Evolutionary conservation across 257 asterid species (phyloP).

Genomic region (Capsicum chinense): DNA sequence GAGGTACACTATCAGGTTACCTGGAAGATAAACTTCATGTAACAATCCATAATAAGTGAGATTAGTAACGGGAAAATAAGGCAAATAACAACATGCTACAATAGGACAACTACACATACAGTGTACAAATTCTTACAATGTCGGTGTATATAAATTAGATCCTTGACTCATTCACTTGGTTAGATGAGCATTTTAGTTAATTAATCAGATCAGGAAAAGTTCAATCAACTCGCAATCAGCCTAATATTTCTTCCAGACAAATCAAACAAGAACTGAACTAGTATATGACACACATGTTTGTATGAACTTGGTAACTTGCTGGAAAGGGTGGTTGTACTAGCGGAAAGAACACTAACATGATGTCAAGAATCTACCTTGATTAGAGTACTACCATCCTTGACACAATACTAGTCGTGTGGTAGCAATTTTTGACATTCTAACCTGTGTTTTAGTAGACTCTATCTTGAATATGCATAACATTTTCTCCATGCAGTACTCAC

Average conservation of each 20-base stretch:
- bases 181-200: neutral
- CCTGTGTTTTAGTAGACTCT: neutral
- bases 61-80: neutral
- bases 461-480: neutral
- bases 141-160: neutral
- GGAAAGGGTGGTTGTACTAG: neutral
- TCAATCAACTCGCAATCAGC: neutral
- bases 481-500: constrained; percentile 67
- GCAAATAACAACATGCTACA: neutral
- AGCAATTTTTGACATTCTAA: neutral
- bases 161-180: neutral
- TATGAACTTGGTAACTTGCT: neutral
- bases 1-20: neutral
- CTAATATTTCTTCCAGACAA: neutral
- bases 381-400: neutral
- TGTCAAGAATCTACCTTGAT: neutral
- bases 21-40: neutral
- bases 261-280: neutral
- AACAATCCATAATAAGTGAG: neutral
- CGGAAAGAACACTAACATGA: constrained; percentile 4
- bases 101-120: neutral
- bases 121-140: neutral
- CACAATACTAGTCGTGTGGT: neutral
- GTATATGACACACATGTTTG: neutral
- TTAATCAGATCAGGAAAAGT: neutral